Evolutionary conservation across 2,329 filamentous ascomycete species (phyloP).

Genomic region (Arthrobotrys iridis): DNA sequence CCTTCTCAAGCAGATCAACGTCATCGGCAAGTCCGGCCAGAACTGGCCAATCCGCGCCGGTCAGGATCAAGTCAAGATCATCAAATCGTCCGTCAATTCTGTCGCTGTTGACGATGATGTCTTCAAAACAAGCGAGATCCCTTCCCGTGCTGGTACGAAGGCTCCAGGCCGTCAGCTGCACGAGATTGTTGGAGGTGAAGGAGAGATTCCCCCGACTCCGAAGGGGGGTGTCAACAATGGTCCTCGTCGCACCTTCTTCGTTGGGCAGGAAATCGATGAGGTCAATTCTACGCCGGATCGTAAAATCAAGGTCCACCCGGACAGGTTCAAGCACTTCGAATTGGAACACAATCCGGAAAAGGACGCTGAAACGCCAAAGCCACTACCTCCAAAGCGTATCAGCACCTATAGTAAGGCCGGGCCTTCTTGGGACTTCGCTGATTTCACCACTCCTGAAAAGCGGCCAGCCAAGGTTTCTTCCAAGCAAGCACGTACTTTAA

Average conservation of each 20-base stretch:
- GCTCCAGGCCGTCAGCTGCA: slow-evolving; percentile 73
- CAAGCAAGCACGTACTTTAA: slow-evolving; percentile 78
- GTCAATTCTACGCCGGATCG: slow-evolving; percentile 59
- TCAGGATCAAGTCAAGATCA: slow-evolving; percentile 81
- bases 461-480: slow-evolving; percentile 71
- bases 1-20: slow-evolving; percentile 89
- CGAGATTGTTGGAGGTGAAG: slow-evolving; percentile 73
- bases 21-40: slow-evolving; percentile 87
- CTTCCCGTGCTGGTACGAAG: slow-evolving; percentile 68
- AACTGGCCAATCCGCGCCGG: slow-evolving; percentile 96
- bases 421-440: slow-evolving; percentile 86
- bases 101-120: slow-evolving; percentile 65
- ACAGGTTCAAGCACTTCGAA: slow-evolving; percentile 87
- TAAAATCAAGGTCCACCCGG: slow-evolving; percentile 72
- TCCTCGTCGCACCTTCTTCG: slow-evolving; percentile 68
- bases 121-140: slow-evolving; percentile 60
- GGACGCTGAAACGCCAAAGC: slow-evolving; percentile 61
- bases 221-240: slow-evolving; percentile 56
- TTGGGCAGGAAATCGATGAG: slow-evolving; percentile 59
- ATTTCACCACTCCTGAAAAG: slow-evolving; percentile 86
- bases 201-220: slow-evolving; percentile 55
- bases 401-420: slow-evolving; percentile 71
- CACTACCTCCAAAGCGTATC: slow-evolving; percentile 57
- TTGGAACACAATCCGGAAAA: slow-evolving; percentile 74
- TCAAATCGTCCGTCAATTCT: slow-evolving; percentile 70